A percentile compares a stretch with the other conserved stretches of the same genome.
Evolutionary conservation across 2,329 filamentous ascomycete species (phyloP).

Genomic region (Aspergillus sclerotialis): DNA sequence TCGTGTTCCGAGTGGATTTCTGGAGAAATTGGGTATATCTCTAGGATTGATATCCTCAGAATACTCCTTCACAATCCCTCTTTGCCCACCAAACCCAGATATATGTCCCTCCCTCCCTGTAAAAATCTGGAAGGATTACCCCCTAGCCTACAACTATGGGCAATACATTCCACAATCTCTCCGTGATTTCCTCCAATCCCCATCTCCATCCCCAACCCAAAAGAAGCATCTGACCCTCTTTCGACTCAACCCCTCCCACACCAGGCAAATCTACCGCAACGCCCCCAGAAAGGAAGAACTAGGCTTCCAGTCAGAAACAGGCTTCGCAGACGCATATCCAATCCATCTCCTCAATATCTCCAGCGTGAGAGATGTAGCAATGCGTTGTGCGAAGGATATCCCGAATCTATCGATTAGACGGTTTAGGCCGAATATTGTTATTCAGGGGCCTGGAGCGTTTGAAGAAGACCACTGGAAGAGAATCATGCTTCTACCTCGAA

Average conservation of each 20-base stretch:
- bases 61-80: slow-evolving; percentile 46
- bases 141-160: slow-evolving; percentile 34
- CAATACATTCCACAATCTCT: slow-evolving; percentile 42
- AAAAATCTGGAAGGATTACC: slow-evolving; percentile 50
- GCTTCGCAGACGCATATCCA: slow-evolving; percentile 54
- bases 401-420: slow-evolving; percentile 45
- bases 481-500: slow-evolving; percentile 34
- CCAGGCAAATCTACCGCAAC: slow-evolving; percentile 47
- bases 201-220: slow-evolving; percentile 4
- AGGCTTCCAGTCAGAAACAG: slow-evolving; percentile 48
- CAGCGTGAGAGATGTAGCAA: slow-evolving; percentile 46
- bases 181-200: slow-evolving; percentile 37
- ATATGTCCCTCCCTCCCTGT: slow-evolving; percentile 42
- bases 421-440: slow-evolving; percentile 53
- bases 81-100: slow-evolving; percentile 39
- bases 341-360: slow-evolving; percentile 50
- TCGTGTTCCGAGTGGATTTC: slow-evolving; percentile 9
- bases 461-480: slow-evolving; percentile 52
- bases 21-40: slow-evolving; percentile 21
- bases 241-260: slow-evolving; percentile 39
- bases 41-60: slow-evolving; percentile 27
- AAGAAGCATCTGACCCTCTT: slow-evolving; percentile 50
- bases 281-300: slow-evolving; percentile 46
- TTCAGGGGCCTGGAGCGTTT: slow-evolving; percentile 47
- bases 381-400: slow-evolving; percentile 30